phyloP scores from a whole-genome alignment of 2,329 filamentous ascomycete genomes.

The Xylariales sp. region DNA sequence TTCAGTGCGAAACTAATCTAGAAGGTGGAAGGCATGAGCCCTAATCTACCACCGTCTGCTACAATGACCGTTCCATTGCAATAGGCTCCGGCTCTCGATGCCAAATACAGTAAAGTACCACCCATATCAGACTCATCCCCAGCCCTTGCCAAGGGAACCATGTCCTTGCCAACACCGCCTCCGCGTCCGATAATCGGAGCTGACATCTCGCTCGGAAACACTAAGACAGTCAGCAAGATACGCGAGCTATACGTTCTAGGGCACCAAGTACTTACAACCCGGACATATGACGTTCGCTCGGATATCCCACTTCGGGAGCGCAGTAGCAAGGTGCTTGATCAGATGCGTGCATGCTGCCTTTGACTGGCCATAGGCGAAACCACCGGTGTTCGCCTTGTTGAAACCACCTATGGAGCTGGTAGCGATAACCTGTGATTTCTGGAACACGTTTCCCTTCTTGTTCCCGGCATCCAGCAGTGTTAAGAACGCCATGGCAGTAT shows the following conservation, averaged over 20 bases:
- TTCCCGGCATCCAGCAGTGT: slow-evolving; percentile 64
- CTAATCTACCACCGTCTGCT: slow-evolving; percentile 59
- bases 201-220: slow-evolving; percentile 60
- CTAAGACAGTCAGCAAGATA: slow-evolving; percentile 23
- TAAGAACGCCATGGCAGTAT: slow-evolving; percentile 67
- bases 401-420: slow-evolving; percentile 72
- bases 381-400: slow-evolving; percentile 61
- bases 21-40: slow-evolving; percentile 50
- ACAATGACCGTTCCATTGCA: slow-evolving; percentile 60
- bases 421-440: slow-evolving; percentile 59
- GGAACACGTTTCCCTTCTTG: slow-evolving; percentile 51
- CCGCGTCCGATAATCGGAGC: slow-evolving; percentile 39
- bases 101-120: slow-evolving; percentile 61
- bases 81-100: slow-evolving; percentile 60
- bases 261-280: slow-evolving; percentile 46
- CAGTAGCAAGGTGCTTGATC: slow-evolving; percentile 65
- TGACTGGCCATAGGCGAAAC: slow-evolving; percentile 72
- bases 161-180: slow-evolving; percentile 33
- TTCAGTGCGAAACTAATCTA: too few species aligned
- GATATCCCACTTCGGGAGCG: slow-evolving; percentile 59
- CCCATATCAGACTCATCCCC: slow-evolving; percentile 61
- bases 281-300: slow-evolving; percentile 45
- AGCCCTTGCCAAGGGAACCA: slow-evolving; percentile 54
- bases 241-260: too few species aligned
- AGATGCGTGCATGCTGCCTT: slow-evolving; percentile 73